Base-by-base conservation (phyloP, 805 yeast genomes). In the Maudiozyma pseudohumilis region DNA sequence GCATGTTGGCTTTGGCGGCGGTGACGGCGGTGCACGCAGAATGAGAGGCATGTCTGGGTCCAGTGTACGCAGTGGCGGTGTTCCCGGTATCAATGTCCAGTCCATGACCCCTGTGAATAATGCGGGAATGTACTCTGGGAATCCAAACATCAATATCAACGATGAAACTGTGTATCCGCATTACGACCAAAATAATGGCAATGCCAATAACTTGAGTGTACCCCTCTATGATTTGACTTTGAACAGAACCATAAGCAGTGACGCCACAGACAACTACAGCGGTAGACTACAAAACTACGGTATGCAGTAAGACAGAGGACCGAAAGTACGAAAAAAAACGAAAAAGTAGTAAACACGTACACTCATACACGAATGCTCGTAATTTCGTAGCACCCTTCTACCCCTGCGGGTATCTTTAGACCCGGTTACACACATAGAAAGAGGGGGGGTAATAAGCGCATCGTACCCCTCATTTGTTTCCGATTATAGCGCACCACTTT, bases 21-120 rank as follows among this genome's bases (percentile, higher is more conserved):
- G 29, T 8, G 15, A 24, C 4, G 58, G 52, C 17, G 24, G 38
- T 4, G 34, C 45, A n/a, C 42, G 42, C 13, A 56, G 50, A 35
- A 40, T 49, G 37, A 45, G 60, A 34, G 56, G 51, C 5, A 34
- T 52, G 8, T 55, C 60, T 4, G 48, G 47, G 6, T 49, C 55
- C 2, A 55, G 60, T 29, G 52, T 40, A 4, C 41, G 52, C 33
- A 53, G 57, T 27, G 41, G 16, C 27, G 49, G 53, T 7, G 18
- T 29, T 6, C 36, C 36, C 2, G 22, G 30, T 12, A 31, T 35
- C 12, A 9, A 22, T 16, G 29, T 32, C 7, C 36, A 32, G 8
- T 17, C 35, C n/a, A 32, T 37, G 34, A 32, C 40, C 21, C 36
- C 40, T 3, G 32, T 34, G 19, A 35, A 29, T 17, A 30, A 17